Conservation (phyloP, 805 yeast genomes). For the Metschnikowia chrysomelidarum region DNA sequence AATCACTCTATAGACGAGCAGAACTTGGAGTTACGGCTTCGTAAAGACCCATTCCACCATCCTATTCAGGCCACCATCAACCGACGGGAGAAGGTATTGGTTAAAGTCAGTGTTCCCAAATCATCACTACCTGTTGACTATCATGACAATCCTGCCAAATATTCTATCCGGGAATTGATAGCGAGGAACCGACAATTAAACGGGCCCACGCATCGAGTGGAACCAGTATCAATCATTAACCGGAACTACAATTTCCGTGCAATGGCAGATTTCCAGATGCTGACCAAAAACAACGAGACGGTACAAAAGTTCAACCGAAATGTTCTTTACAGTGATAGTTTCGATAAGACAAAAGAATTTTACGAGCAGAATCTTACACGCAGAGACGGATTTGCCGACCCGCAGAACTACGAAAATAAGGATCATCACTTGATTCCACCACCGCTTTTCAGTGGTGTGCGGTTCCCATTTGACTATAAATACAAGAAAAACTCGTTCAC, state of each 20-base stretch:
- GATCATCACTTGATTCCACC: constrained; percentile 78
- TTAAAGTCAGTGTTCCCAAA: constrained; percentile 63
- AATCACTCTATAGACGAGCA: constrained; percentile 29
- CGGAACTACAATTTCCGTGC: constrained; percentile 76
- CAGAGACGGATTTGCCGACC: constrained; percentile 28
- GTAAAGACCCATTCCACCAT: constrained; percentile 50
- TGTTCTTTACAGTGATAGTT: constrained; percentile 25
- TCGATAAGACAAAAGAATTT: constrained; percentile 24
- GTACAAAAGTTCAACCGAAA: constrained; percentile 29
- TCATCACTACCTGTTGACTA: constrained; percentile 41
- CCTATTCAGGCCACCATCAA: constrained; percentile 57
- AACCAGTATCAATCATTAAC: constrained; percentile 67
- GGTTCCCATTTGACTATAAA: constrained; percentile 74
- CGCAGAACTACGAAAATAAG: constrained; percentile 26
- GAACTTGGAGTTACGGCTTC: constrained; percentile 41
- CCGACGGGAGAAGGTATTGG: constrained; percentile 53
- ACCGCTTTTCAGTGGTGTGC: constrained; percentile 72
- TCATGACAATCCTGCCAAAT: constrained; percentile 28
- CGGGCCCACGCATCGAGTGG: constrained; percentile 37
- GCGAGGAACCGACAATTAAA: constrained; percentile 24
- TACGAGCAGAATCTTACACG: constrained; percentile 25
- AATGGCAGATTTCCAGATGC: constrained; percentile 82
- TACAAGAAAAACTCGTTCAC: constrained; percentile 70
- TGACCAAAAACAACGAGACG: constrained; percentile 50
- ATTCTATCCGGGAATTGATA: constrained; percentile 43